Conservation (phyloP, 1,139 yeast genomes). For the Arxiozyma slooffiae region DNA sequence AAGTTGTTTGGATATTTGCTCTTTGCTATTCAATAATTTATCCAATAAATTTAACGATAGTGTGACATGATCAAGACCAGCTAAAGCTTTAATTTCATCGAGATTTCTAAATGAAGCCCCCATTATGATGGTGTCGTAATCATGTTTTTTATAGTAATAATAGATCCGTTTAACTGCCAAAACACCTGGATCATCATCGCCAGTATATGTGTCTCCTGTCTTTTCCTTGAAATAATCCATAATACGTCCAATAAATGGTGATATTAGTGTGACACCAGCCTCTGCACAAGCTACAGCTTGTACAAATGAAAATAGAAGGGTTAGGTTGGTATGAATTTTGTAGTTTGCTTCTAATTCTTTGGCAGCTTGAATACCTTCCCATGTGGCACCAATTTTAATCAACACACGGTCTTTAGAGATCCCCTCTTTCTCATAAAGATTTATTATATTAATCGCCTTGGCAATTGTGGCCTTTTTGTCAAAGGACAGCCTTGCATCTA, state of each 20-base stretch:
- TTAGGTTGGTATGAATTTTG: slow-evolving; percentile 89
- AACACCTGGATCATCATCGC: slow-evolving; percentile 91
- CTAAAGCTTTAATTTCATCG: slow-evolving; percentile 91
- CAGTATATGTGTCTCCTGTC: slow-evolving; percentile 76
- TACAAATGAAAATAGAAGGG: slow-evolving; percentile 83
- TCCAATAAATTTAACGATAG: slow-evolving; percentile 87
- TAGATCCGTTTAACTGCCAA: slow-evolving; percentile 71
- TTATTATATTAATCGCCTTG: slow-evolving; percentile 82
- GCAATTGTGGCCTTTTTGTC: slow-evolving; percentile 84
- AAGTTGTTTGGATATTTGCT: slow-evolving; percentile 67
- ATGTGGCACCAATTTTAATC: slow-evolving; percentile 96
- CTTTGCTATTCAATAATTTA: slow-evolving; percentile 70
- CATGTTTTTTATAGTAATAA: slow-evolving; percentile 98
- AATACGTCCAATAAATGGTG: slow-evolving; percentile 98
- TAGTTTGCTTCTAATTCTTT: slow-evolving; percentile 82
- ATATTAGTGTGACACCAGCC: slow-evolving; percentile 87
- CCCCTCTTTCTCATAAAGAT: slow-evolving; percentile 72
- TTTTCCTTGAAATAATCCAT: slow-evolving; percentile 94
- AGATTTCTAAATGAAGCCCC: slow-evolving; percentile 98
- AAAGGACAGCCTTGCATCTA: slow-evolving; percentile 93
- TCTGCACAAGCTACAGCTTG: slow-evolving; percentile 99
- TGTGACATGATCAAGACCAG: slow-evolving; percentile 93
- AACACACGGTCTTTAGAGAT: slow-evolving; percentile 79
- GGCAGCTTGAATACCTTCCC: slow-evolving; percentile 99
- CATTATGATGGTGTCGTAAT: no score